Evolutionary conservation across 768 basidiomycete genomes (phyloP).

Genomic region (Suillus lakei): DNA sequence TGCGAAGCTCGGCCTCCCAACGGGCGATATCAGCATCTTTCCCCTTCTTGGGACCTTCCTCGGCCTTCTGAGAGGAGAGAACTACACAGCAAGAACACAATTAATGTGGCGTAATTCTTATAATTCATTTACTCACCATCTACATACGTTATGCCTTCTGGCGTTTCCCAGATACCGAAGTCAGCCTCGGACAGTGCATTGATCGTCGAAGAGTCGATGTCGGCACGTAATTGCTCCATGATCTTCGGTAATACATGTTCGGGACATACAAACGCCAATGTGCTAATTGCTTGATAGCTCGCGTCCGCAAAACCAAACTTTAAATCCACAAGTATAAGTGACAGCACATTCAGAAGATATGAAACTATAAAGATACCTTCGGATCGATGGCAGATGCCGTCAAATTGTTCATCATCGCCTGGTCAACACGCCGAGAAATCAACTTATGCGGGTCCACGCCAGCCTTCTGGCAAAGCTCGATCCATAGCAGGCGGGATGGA

Average conservation of each 20-base stretch:
- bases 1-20: constrained; percentile 95
- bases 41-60: constrained; percentile 64
- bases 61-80: constrained; percentile 60
- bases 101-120: neutral
- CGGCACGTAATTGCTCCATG: constrained; percentile 64
- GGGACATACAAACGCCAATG: constrained; percentile 83
- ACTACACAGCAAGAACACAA: constrained; percentile 46
- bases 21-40: constrained; percentile 89
- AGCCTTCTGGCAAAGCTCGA: constrained; percentile 78
- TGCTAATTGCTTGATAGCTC: constrained; percentile 73
- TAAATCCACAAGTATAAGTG: neutral
- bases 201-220: constrained; percentile 66
- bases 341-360: neutral
- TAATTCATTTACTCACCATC: constrained; percentile 59
- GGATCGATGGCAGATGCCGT: constrained; percentile 48
- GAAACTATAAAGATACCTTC: constrained; percentile 39
- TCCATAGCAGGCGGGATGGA: constrained; percentile 54
- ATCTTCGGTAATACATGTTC: constrained; percentile 66
- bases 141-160: constrained; percentile 77
- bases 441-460: constrained; percentile 68
- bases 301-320: constrained; percentile 65
- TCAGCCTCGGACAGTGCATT: constrained; percentile 72
- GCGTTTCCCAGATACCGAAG: constrained; percentile 84
- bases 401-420: constrained; percentile 53
- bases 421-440: constrained; percentile 53